Evolutionary conservation across 139 green algal species (phyloP).

Genomic region (Chlorella ohadii): DNA sequence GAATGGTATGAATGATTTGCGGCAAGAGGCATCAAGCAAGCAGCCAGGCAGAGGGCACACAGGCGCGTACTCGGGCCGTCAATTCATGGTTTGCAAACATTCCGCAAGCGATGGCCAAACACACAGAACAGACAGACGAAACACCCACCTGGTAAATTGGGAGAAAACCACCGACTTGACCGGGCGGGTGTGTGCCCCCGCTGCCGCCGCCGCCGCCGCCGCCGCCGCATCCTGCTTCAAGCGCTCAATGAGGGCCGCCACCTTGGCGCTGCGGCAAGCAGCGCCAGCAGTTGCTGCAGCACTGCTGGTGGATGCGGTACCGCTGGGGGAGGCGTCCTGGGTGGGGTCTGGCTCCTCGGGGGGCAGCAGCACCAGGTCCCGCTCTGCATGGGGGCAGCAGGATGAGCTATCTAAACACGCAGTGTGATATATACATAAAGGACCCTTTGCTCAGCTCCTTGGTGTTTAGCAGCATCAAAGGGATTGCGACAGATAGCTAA

Average conservation of each 20-base stretch:
- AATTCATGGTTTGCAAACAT: no score
- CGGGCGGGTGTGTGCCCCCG: not conserved
- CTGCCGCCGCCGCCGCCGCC: not conserved
- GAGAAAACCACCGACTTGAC: slow-evolving; percentile 92
- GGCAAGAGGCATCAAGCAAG: no score
- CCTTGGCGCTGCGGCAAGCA: slow-evolving; percentile 42
- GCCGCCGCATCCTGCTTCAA: slow-evolving; percentile 32
- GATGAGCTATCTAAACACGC: no score
- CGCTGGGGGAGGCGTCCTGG: not conserved
- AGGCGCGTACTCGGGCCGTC: no score
- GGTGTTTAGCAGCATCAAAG: no score
- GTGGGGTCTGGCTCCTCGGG: slow-evolving; percentile 2
- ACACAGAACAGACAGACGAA: no score
- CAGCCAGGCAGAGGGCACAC: no score
- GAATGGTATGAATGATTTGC: no score
- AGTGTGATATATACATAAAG: no score
- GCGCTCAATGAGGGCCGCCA: slow-evolving; percentile 54
- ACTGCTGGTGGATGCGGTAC: not conserved
- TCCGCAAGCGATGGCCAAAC: no score
- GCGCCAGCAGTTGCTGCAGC: not conserved
- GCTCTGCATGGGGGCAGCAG: not conserved
- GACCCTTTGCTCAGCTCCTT: no score
- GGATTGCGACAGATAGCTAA: no score
- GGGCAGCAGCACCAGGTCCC: slow-evolving; percentile 42
- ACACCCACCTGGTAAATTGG: slow-evolving; percentile 86